Evolutionary conservation across 805 yeast species (phyloP).

Genomic region (Lipomyces orientalis): DNA sequence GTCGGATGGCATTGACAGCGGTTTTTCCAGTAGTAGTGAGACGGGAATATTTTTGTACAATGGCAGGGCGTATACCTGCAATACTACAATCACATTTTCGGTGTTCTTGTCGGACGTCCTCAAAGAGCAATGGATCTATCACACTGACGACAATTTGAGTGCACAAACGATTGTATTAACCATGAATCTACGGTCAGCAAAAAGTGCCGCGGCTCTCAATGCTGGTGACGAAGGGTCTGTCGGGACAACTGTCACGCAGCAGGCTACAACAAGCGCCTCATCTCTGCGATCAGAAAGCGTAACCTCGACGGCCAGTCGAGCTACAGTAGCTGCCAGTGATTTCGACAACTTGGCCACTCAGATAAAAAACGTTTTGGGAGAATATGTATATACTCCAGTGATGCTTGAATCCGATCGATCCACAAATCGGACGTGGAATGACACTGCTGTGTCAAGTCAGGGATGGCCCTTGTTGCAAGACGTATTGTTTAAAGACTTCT

Average conservation of each 20-base stretch:
- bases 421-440: slow-evolving; percentile 24
- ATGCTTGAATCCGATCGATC: slow-evolving; percentile 14
- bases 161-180: slow-evolving; percentile 26
- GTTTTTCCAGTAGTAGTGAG: not conserved
- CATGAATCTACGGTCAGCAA: slow-evolving; percentile 21
- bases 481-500: slow-evolving; percentile 18
- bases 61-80: slow-evolving; percentile 16
- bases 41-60: slow-evolving; percentile 7
- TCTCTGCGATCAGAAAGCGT: not conserved
- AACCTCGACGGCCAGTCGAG: not conserved
- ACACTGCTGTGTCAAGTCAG: slow-evolving; percentile 17
- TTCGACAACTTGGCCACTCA: slow-evolving; percentile 1
- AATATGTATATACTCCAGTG: slow-evolving; percentile 29
- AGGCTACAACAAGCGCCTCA: not conserved
- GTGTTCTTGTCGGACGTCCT: slow-evolving; percentile 19
- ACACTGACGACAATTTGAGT: slow-evolving; percentile 27
- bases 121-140: slow-evolving; percentile 17
- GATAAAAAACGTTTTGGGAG: slow-evolving; percentile 8
- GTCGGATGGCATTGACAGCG: slow-evolving; percentile 2
- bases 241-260: not conserved
- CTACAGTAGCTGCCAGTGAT: not conserved
- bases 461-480: slow-evolving; percentile 34
- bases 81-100: slow-evolving; percentile 13
- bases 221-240: not conserved
- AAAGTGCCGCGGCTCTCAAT: not conserved